A percentile compares a stretch with the other conserved stretches of the same genome.
These are phyloP conservation scores for Neospora caninum DNA, from an alignment of 169 alveolate genomes.

Conservation along the genomic window DNA sequence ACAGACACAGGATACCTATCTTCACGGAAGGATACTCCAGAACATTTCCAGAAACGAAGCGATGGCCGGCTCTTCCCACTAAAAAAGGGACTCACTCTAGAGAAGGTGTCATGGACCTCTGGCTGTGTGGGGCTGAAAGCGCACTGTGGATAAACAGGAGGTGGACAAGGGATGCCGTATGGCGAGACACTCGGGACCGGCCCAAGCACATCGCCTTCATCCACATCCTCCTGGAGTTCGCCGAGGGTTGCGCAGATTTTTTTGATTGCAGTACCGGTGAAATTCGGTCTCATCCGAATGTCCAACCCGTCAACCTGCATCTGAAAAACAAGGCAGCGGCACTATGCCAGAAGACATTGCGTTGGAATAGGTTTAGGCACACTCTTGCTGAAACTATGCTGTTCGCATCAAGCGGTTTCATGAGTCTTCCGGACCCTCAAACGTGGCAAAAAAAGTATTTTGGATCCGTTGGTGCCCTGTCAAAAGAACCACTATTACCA, in stretches of 20 bases:
- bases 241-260: not conserved
- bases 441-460: too few relatives aligned
- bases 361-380: too few relatives aligned
- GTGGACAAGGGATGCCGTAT: conserved; percentile 1
- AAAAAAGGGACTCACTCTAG: not conserved
- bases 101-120: conserved; percentile 15
- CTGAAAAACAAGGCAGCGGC: not conserved
- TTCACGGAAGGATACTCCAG: too few relatives aligned
- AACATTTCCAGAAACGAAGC: too few relatives aligned
- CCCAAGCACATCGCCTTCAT: not conserved
- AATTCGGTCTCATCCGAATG: conserved; percentile 33
- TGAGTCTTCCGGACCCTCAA: too few relatives aligned
- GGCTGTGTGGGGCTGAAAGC: not conserved
- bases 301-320: conserved; percentile 26
- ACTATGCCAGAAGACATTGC: not conserved
- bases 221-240: not conserved
- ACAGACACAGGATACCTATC: too few relatives aligned
- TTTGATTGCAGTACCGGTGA: conserved; percentile 25
- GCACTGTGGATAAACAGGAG: conserved; percentile 4
- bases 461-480: too few relatives aligned
- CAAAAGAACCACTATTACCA: too few relatives aligned
- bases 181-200: not conserved
- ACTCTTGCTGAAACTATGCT: too few relatives aligned
- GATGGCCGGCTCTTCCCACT: too few relatives aligned
- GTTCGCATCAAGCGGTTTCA: too few relatives aligned